Evolutionary conservation across 73 alveolate genomes (phyloP).

Genomic region (Tetrahymena borealis): DNA sequence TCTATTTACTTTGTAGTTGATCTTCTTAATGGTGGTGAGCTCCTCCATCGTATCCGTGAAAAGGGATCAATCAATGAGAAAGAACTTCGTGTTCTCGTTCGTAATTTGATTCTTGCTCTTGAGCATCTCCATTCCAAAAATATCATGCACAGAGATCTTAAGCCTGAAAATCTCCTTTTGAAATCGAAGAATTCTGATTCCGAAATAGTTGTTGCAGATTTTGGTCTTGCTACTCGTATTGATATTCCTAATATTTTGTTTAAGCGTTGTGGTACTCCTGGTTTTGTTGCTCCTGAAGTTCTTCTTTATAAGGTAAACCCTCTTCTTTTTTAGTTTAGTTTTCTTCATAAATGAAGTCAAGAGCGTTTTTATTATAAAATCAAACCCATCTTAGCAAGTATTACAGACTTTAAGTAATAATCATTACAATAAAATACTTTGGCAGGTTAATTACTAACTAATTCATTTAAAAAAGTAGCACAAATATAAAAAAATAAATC

Average conservation of each 20-base stretch:
- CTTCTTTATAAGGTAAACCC: constrained; percentile 5
- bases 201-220: constrained; percentile 36
- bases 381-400: no score
- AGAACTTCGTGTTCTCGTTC: background rate
- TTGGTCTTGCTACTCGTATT: constrained; percentile 40
- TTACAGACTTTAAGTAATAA: no score
- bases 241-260: constrained; percentile 21
- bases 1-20: constrained; percentile 20
- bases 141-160: constrained; percentile 37
- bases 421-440: no score
- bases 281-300: constrained; percentile 51
- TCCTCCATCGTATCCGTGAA: constrained; percentile 11
- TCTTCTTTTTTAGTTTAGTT: no score
- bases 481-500: no score
- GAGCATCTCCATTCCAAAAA: constrained; percentile 14
- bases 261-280: constrained; percentile 45
- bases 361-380: no score
- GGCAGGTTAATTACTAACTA: no score
- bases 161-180: constrained; percentile 25
- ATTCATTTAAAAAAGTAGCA: no score
- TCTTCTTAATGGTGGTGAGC: constrained; percentile 23
- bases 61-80: background rate
- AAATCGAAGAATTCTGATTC: constrained; percentile 8
- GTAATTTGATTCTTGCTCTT: constrained; percentile 12
- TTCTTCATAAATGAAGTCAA: no score